Evolutionary conservation across 1,284 basidiomycete genomes (phyloP).

Genomic region (Ganoderma multipileum): DNA sequence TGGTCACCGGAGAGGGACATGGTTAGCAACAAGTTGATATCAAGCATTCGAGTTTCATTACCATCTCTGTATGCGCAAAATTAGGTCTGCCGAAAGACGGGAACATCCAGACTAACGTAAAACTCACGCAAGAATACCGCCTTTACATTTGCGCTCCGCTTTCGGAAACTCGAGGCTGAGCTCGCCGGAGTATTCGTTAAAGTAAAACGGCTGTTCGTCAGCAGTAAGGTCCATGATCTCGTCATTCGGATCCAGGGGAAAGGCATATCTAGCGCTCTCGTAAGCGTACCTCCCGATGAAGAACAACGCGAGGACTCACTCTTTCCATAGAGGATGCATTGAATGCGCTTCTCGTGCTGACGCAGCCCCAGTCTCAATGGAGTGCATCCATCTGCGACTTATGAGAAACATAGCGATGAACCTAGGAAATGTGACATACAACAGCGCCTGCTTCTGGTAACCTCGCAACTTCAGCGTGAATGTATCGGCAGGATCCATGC

Average conservation of each 20-base stretch:
- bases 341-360: conserved; percentile 75
- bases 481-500: conserved; percentile 83
- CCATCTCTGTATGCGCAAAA: conserved; percentile 35
- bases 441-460: conserved; percentile 95
- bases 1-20: neutral
- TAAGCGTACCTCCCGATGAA: conserved; percentile 7
- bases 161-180: conserved; percentile 88
- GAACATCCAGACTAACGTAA: neutral
- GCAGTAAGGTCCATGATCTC: conserved; percentile 72
- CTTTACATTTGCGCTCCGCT: conserved; percentile 80
- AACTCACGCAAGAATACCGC: conserved; percentile 88
- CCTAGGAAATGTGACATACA: conserved; percentile 46
- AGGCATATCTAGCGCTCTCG: conserved; percentile 60
- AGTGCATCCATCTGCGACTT: conserved; percentile 83
- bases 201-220: conserved; percentile 81
- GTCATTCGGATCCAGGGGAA: conserved; percentile 62
- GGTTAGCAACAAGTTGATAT: conserved; percentile 8
- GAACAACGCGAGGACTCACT: conserved; percentile 59
- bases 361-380: conserved; percentile 78
- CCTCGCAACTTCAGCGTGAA: conserved; percentile 84
- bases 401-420: neutral
- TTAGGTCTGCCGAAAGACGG: neutral
- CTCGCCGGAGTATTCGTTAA: conserved; percentile 95
- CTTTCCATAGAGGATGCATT: conserved; percentile 95
- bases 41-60: conserved; percentile 19